Conservation (phyloP, 2,329 filamentous ascomycete genomes). For the Venturia carpophila region DNA sequence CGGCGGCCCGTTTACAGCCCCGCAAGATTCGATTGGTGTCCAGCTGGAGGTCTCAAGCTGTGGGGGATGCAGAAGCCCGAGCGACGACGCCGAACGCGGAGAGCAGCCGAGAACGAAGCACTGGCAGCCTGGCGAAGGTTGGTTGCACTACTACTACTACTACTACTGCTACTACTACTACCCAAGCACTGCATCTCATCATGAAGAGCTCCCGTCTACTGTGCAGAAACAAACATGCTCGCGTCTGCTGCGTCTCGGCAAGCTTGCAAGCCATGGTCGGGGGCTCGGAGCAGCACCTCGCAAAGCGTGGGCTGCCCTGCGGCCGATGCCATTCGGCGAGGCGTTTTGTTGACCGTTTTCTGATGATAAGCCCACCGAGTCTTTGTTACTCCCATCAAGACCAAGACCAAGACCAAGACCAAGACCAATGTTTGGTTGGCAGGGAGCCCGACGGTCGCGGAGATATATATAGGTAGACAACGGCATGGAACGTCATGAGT, state of each 20-base stretch:
- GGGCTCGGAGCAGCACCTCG: neutral
- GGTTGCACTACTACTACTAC: too few relatives aligned
- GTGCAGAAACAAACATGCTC: too few relatives aligned
- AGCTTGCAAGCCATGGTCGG: neutral
- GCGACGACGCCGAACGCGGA: neutral
- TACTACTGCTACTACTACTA: too few relatives aligned
- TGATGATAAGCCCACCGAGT: conserved; percentile 1
- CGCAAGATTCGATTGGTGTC: neutral
- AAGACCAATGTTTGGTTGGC: neutral
- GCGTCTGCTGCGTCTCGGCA: neutral
- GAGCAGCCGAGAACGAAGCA: neutral
- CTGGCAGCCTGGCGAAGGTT: too few relatives aligned
- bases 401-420: neutral
- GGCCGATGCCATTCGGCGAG: neutral
- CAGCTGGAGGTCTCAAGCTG: neutral
- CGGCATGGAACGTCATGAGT: neutral
- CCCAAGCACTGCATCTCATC: too few relatives aligned
- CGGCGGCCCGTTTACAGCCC: neutral
- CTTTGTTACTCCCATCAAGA: conserved; percentile 8
- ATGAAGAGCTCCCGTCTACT: too few relatives aligned
- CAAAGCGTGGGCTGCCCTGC: neutral
- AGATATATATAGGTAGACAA: neutral
- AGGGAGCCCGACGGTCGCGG: neutral
- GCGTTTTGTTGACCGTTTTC: conserved; percentile 2
- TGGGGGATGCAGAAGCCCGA: neutral